Conservation (phyloP, 2,329 filamentous ascomycete genomes). For the Paecilomyces sp. region DNA sequence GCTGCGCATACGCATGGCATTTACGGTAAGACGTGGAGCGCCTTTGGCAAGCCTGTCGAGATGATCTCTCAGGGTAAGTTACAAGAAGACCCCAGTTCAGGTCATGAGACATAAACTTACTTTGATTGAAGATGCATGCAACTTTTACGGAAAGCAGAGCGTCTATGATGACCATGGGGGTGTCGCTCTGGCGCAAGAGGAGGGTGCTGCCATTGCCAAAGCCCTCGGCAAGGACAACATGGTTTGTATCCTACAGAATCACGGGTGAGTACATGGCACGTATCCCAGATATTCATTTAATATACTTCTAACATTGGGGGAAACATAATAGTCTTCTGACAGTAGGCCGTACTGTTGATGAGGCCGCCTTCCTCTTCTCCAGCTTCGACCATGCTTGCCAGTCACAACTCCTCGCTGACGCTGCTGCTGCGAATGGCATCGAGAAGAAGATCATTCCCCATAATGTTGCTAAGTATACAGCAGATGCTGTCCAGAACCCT, state of each 20-base stretch:
- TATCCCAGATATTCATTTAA: background rate
- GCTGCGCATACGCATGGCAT: conserved; percentile 54
- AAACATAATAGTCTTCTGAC: conserved; percentile 25
- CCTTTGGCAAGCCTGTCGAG: conserved; percentile 53
- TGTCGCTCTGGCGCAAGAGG: conserved; percentile 32
- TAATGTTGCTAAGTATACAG: conserved; percentile 28
- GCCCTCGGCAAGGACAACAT: conserved; percentile 34
- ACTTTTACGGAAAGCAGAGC: conserved; percentile 29
- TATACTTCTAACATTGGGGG: conserved; percentile 11
- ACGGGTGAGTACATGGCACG: conserved; percentile 20
- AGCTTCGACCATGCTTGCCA: conserved; percentile 37
- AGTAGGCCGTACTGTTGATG: conserved; percentile 33
- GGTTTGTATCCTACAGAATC: conserved; percentile 35
- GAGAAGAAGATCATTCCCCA: conserved; percentile 27
- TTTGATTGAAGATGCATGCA: conserved; percentile 25
- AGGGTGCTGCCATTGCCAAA: conserved; percentile 30
- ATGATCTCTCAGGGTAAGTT: conserved; percentile 55
- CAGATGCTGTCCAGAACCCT: conserved; percentile 27
- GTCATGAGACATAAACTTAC: background rate
- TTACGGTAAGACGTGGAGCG: conserved; percentile 55
- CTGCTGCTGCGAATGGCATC: conserved; percentile 31
- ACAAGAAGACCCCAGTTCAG: background rate
- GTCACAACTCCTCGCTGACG: conserved; percentile 34
- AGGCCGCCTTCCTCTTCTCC: conserved; percentile 33
- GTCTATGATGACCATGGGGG: conserved; percentile 36